Evolutionary conservation across 2,329 filamentous ascomycete genomes (phyloP), one percentile per base, ranked within the genome.

Genomic region (Microcyclospora tardicrescens): DNA sequence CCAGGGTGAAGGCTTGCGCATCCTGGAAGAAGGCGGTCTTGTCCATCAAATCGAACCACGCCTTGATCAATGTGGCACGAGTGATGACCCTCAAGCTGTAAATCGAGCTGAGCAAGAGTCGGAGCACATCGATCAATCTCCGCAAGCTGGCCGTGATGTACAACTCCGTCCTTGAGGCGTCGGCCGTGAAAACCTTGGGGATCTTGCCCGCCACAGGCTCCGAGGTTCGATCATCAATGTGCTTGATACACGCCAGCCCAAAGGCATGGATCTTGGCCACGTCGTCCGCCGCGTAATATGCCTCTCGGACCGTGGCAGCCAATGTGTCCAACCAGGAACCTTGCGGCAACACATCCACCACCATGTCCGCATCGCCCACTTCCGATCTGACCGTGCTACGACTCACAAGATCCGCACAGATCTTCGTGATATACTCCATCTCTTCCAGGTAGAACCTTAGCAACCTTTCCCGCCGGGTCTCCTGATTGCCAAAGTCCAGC

Each of bases 1-100:
- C 53, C 33, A 63, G 53, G 16, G 60, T 42, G 3, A 39, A 29
- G 14, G 42, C 63, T 42, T 68, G 61, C 35, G 87, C 66, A 9
- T 68, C 65, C 41, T 80, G 73, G 46, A 95, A 72, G 54, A 93
- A 94, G 36, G 62, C 65, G 52, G 75, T 78, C 11, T 73, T 66
- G 32, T 72, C 66, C 68, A 87, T 78, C 36, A 87, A 63, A n/a
- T 70, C 64, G 50, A 87, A 85, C 85, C 85, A 93, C 46, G 73
- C 68, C 30, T 74, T 64, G 13, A 86, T 67, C 6, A 77, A 59
- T 11, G 70, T 64, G 5, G 48, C 35, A n/a, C 43, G 39, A 2
- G 50, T 41, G 12, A 50, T 40, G 6, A 15, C 36, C 40, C n/a
- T 50, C 39, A 24, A 47, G 39, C 9, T 15, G 30, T 32, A 32